Base-by-base conservation (phyloP, 2,329 filamentous ascomycete species). In the Teratosphaeriaceae sp. region DNA sequence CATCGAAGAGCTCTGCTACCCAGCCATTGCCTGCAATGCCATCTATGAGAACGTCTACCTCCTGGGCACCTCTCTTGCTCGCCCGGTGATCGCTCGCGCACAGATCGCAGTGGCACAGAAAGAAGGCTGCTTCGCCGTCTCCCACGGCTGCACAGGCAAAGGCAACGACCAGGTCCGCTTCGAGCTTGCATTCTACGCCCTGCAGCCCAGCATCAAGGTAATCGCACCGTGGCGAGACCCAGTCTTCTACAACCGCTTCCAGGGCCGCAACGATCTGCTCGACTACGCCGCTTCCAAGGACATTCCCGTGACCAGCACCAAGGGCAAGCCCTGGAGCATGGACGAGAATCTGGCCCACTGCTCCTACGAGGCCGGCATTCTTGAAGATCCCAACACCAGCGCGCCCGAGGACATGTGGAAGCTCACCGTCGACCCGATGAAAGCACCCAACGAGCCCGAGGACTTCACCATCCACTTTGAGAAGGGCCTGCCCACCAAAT, bases 391-490 rank as follows among this genome's bases (percentile, higher is more conserved):
- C 46, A 65, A 71, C 60, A 70, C 75, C 55, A 79, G 81, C 46
- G 78, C 85, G 27, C 84, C 85, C 43, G 72, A 76, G 54, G 84
- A 89, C 63, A 85, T 90, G 80, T 90, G 86, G 86, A 89, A 79
- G 58, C 72, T 82, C 57, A 76, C 74, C n/a, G 59, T 56, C 44
- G 81, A 84, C 58, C 84, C 84, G 30, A 66, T 76, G 49, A 76
- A 79, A 48, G 85, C 84, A 2, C 84, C 85, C 46, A 75, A 88
- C 60, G 70, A 76, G 59, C 82, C 84, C 27, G 75, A 80, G 60
- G 78, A 88, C 63, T 80, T 88, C 69, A 82, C 79, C 47, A 62
- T 88, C 48, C 67, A 76, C 62, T 89, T 88, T 64, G 73, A 82
- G 59, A 81, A 86, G 72, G 84, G 85, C 65, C 69, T 87, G n/a